Percentiles rank a stretch among this genome's conserved stretches.
phyloP scores from a whole-genome alignment of 1,284 basidiomycete genomes.

The Mycosarcoma maydis region DNA sequence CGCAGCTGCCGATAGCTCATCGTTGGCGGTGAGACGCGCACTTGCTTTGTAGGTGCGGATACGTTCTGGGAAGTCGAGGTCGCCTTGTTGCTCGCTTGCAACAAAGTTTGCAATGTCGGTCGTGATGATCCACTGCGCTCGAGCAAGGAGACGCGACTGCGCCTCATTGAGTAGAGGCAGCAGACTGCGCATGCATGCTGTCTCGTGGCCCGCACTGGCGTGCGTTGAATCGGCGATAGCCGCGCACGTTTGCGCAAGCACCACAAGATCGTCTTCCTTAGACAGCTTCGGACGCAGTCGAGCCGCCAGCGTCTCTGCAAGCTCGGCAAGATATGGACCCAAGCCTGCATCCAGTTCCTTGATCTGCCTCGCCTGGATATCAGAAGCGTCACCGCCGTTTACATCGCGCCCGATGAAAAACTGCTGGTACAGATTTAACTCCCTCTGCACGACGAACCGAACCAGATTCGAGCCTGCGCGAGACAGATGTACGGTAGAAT shows the following conservation, averaged over 20 bases:
- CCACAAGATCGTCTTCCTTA: slow-evolving; percentile 26
- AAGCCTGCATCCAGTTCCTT: slow-evolving; percentile 13
- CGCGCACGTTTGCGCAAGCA: slow-evolving; percentile 11
- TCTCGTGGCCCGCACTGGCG: background rate
- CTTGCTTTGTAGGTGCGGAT: slow-evolving; percentile 16
- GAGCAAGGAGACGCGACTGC: slow-evolving; percentile 21
- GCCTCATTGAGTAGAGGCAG: slow-evolving; percentile 29
- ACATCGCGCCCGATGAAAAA: slow-evolving; percentile 14
- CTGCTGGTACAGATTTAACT: slow-evolving; percentile 25
- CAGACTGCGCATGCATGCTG: slow-evolving; percentile 11
- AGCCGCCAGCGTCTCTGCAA: slow-evolving; percentile 19
- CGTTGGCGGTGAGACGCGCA: background rate
- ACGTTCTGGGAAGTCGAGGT: slow-evolving; percentile 41
- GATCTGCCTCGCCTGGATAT: background rate
- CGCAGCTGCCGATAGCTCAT: background rate
- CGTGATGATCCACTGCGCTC: slow-evolving; percentile 27
- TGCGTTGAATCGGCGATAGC: slow-evolving; percentile 9
- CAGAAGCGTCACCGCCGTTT: background rate
- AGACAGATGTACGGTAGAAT: slow-evolving; percentile 8
- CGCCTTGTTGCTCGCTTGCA: slow-evolving; percentile 21
- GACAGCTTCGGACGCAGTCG: slow-evolving; percentile 19
- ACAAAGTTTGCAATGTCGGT: slow-evolving; percentile 31
- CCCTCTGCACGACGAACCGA: slow-evolving; percentile 15
- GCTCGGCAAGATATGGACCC: slow-evolving; percentile 13
- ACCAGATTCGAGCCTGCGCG: slow-evolving; percentile 5